These are phyloP conservation scores for Xylariales sp. DNA, from an alignment of 2,329 filamentous ascomycete genomes.

Conservation along the genomic window DNA sequence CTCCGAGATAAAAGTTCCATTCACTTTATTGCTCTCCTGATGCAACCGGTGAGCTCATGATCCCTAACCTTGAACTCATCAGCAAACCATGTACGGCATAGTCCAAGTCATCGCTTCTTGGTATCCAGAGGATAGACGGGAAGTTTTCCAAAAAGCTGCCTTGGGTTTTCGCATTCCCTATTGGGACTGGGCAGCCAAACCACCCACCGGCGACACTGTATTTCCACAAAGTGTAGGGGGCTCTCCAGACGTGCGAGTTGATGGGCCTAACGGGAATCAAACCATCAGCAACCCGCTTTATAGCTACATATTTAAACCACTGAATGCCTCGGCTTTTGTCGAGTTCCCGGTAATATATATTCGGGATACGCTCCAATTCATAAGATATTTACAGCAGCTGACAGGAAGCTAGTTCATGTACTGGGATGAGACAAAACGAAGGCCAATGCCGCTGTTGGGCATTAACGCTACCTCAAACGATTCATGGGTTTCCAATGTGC, in stretches of 20 bases:
- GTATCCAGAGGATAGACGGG: slow-evolving; percentile 37
- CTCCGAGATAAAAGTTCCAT: too few relatives aligned
- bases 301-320: slow-evolving; percentile 55
- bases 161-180: slow-evolving; percentile 51
- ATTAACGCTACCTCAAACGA: slow-evolving; percentile 53
- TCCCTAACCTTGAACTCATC: slow-evolving; percentile 40
- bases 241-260: slow-evolving; percentile 38
- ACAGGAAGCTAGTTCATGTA: slow-evolving; percentile 43
- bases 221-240: slow-evolving; percentile 44
- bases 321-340: slow-evolving; percentile 54
- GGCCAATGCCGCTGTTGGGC: slow-evolving; percentile 37
- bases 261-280: slow-evolving; percentile 52
- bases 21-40: too few relatives aligned
- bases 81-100: slow-evolving; percentile 33
- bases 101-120: slow-evolving; percentile 26
- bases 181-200: slow-evolving; percentile 53
- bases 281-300: slow-evolving; percentile 59
- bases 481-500: slow-evolving; percentile 44
- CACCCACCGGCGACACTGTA: slow-evolving; percentile 42
- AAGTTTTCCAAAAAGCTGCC: slow-evolving; percentile 47
- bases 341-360: slow-evolving; percentile 58
- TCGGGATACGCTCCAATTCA: too few relatives aligned
- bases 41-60: too few relatives aligned
- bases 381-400: not conserved
- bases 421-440: slow-evolving; percentile 58